phyloP scores from a whole-genome alignment of 352 stramenopile genomes.

The Globisporangium paddicum region DNA sequence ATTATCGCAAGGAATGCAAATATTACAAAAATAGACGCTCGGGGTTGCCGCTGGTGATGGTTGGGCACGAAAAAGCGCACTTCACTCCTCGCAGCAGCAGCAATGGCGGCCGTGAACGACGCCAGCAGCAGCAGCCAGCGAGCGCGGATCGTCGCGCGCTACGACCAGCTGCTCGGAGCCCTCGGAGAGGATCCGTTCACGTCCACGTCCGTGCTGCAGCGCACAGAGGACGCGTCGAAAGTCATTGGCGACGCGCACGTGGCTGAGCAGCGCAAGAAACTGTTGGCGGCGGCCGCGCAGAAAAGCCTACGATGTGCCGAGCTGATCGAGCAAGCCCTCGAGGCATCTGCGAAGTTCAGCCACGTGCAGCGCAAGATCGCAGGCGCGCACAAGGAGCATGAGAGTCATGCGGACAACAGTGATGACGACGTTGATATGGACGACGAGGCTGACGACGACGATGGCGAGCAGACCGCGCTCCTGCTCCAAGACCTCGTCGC shows the following conservation, averaged over 20 bases:
- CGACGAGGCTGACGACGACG: conserved; percentile 27
- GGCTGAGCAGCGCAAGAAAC: conserved; percentile 26
- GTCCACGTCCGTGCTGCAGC: conserved; percentile 20
- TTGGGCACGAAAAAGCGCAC: conserved; percentile 13
- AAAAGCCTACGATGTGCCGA: conserved; percentile 72
- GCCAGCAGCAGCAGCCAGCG: conserved; percentile 9
- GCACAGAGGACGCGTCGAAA: conserved; percentile 31
- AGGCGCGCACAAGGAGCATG: conserved; percentile 17
- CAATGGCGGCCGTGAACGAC: conserved; percentile 4
- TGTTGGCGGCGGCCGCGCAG: conserved; percentile 35
- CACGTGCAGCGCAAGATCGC: conserved; percentile 40
- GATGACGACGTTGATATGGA: conserved; percentile 30
- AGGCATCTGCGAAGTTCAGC: conserved; percentile 39
- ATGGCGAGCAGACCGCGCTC: conserved; percentile 30
- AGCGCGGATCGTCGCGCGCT: conserved; percentile 26
- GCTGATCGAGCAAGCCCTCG: conserved; percentile 70
- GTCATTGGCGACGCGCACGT: conserved; percentile 18
- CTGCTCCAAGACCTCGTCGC: conserved; percentile 60
- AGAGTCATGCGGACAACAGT: conserved; percentile 12
- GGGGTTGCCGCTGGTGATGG: conserved; percentile 8
- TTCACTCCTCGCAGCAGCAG: not conserved
- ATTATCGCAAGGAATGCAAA: not conserved
- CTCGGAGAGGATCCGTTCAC: conserved; percentile 60
- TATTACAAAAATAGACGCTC: conserved; percentile 10
- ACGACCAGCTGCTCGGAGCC: conserved; percentile 53